These are phyloP conservation scores for Gossypium laxum DNA, from an alignment of 441 rosid species.

Conservation along the genomic window DNA sequence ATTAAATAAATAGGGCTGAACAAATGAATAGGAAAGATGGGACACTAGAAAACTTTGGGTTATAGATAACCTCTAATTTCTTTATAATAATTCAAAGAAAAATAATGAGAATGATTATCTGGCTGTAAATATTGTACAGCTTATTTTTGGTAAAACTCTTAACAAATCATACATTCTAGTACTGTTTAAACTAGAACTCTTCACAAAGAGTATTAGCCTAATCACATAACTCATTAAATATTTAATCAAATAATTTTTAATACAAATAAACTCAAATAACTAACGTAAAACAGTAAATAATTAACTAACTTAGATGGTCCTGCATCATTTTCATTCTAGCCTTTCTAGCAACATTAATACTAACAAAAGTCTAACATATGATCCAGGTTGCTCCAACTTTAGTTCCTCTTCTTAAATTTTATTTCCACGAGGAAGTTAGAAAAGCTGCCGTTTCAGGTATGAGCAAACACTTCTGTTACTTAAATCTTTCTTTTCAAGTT, in stretches of 20 bases:
- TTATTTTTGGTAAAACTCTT: not conserved
- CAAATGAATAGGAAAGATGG: not conserved
- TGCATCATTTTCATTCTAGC: not conserved
- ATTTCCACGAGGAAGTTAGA: slow-evolving; percentile 98
- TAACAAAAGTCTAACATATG: slow-evolving; percentile 12
- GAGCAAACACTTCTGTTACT: not conserved
- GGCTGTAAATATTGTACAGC: not conserved
- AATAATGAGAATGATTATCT: not conserved
- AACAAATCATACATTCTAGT: not conserved
- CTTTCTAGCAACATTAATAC: slow-evolving; percentile 1
- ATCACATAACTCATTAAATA: not conserved
- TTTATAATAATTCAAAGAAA: not conserved
- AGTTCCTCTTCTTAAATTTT: slow-evolving; percentile 93
- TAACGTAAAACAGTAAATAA: not conserved
- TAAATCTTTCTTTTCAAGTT: not conserved
- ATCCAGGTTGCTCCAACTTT: slow-evolving; percentile 83
- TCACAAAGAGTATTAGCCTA: not conserved
- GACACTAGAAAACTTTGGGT: not conserved
- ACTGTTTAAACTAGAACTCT: not conserved
- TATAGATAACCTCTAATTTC: not conserved
- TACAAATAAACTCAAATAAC: not conserved
- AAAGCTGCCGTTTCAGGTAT: slow-evolving; percentile 99
- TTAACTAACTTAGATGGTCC: not conserved
- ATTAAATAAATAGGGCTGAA: not conserved
- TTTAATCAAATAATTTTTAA: no score